Evolutionary conservation across 768 basidiomycete species (phyloP), one percentile per base, ranked within the genome.

Genomic region (Lactifluus echinatus): DNA sequence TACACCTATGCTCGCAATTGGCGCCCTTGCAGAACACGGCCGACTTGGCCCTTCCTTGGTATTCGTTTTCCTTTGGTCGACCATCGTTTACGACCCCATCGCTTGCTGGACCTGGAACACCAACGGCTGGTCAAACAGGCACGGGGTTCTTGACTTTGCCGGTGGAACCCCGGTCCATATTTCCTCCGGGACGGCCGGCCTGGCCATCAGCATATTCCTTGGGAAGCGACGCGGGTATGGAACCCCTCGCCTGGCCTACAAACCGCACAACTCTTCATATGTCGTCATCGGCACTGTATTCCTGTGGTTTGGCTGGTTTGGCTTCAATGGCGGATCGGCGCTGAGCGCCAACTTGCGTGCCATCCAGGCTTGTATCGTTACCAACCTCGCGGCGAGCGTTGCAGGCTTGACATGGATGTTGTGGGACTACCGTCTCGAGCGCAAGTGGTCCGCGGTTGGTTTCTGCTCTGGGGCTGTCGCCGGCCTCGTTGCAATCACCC

Each of bases 81-180:
- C 87, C 6, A 66, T 93, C 56, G 91, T 93, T 15, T 97, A 97
- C 71, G 87, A 95, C 66, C 93, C 93, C 2, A 84, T 98, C 55
- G 95, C 92, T 0, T 92, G 89, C 72, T 96, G 94, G 93, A 89
- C 93, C 4, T 98, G 95, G 95, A 93, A 92, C 65, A 62, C 78
- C 34, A 80, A 87, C 33, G 81, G 83, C 10, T 83, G 82, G 93
- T 85, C 87, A 0, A 84, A 76, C 71, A 67, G 81, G 33, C 75
- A 89, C 50, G 94, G 92, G 17, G 88, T 85, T 57, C 85, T 92
- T 53, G 90, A 93, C 68, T 94, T 95, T 60, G 94, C 94, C 8
- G 94, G 94, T 28, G 95, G 95, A 50, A 94, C 92, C 14, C 95
- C 95, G 21, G 93, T 99, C 60, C 94, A 99, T 68, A 97, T 99